Percentiles rank a stretch among this genome's conserved stretches.
phyloP scores from a whole-genome alignment of 164 flowering plant species.

The Vitis labrusca region DNA sequence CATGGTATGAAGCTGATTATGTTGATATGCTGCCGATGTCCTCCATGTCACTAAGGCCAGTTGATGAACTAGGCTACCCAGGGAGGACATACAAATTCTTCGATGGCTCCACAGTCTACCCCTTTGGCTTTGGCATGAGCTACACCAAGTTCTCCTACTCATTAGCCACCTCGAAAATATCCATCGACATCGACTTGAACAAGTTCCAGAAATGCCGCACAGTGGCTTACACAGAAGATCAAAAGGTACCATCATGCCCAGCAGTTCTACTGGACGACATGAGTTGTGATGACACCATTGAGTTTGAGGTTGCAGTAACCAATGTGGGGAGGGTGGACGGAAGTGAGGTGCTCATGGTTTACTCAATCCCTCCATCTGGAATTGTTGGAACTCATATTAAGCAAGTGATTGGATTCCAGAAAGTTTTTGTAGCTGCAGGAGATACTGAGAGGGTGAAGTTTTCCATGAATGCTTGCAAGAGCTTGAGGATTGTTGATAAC shows the following conservation, averaged over 20 bases:
- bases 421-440: not conserved
- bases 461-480: slow-evolving; percentile 16
- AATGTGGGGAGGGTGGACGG: not conserved
- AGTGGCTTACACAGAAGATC: no score
- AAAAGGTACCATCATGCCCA: no score
- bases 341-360: not conserved
- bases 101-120: slow-evolving; percentile 26
- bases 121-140: slow-evolving; percentile 37
- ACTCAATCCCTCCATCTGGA: slow-evolving; percentile 16
- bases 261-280: no score
- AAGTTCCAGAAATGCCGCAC: no score
- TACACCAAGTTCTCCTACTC: slow-evolving; percentile 21
- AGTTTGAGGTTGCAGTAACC: no score
- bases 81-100: slow-evolving; percentile 40
- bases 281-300: no score
- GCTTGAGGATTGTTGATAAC: slow-evolving; percentile 13
- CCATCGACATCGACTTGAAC: not conserved
- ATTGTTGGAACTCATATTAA: slow-evolving; percentile 2
- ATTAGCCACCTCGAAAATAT: slow-evolving; percentile 1
- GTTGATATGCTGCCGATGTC: slow-evolving; percentile 30
- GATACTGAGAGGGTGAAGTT: slow-evolving; percentile 10
- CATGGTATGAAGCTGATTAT: slow-evolving; percentile 12
- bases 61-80: slow-evolving; percentile 23
- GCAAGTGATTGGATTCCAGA: not conserved
- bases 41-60: slow-evolving; percentile 30